Conservation (phyloP, 1,139 yeast genomes). For the Yamadazyma epiphylla region DNA sequence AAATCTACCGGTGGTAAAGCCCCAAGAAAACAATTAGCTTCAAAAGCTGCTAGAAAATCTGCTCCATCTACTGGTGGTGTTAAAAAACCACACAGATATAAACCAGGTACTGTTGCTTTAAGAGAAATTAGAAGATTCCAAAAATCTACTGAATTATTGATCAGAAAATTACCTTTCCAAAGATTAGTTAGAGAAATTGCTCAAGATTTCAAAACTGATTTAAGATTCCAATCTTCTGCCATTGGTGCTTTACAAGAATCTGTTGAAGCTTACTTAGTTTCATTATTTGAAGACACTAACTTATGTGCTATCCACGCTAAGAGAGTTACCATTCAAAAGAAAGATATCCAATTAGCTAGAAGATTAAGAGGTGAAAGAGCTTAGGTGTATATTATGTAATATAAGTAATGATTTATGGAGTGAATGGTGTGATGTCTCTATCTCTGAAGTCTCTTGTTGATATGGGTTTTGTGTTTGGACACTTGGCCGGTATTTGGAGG, state of each 20-base stretch:
- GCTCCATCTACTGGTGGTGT: constrained; percentile 99
- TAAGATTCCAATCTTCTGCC: constrained; percentile 98
- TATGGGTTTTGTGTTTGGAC: too few species aligned
- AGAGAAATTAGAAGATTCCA: constrained; percentile 99
- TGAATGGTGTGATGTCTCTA: not conserved
- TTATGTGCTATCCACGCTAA: constrained; percentile 99
- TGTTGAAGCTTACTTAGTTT: constrained; percentile 93
- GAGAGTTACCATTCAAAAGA: constrained; percentile 99
- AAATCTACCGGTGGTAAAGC: constrained; percentile 99
- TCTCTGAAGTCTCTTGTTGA: not conserved
- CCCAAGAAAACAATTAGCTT: constrained; percentile 98
- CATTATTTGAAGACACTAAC: constrained; percentile 94
- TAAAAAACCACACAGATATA: constrained; percentile 99
- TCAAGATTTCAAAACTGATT: constrained; percentile 96
- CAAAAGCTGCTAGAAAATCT: constrained; percentile 98
- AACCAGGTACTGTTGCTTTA: constrained; percentile 99
- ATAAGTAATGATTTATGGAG: constrained; percentile 1
- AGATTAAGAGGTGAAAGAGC: constrained; percentile 98
- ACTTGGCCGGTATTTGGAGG: too few species aligned
- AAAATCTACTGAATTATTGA: constrained; percentile 93
- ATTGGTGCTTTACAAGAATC: constrained; percentile 99
- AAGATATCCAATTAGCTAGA: constrained; percentile 98
- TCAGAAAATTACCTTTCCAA: constrained; percentile 98
- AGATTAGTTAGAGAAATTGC: constrained; percentile 98
- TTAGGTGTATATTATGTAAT: constrained; percentile 20